Evolutionary conservation across 2,329 filamentous ascomycete species (phyloP).

Genomic region (Aspergillus nomiae): DNA sequence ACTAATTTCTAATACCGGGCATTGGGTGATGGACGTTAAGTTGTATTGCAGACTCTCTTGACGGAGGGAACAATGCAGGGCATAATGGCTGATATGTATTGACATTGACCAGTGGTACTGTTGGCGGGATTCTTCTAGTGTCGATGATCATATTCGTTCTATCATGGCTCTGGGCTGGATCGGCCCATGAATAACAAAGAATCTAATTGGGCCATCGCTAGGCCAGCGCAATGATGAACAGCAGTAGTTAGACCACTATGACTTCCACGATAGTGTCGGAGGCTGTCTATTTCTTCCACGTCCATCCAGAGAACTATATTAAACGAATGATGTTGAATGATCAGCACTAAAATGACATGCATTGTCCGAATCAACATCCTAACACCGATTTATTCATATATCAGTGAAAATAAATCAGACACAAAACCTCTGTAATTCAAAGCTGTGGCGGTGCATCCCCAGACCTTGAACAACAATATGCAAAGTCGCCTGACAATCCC

Average conservation of each 20-base stretch:
- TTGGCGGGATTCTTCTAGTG: neutral
- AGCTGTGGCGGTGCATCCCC: neutral
- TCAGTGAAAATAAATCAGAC: neutral
- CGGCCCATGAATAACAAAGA: neutral
- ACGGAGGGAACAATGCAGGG: neutral
- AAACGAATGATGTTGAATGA: no score
- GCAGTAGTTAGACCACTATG: neutral
- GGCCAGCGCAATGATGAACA: neutral
- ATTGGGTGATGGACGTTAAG: neutral
- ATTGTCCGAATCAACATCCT: neutral
- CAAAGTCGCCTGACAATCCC: slow-evolving; percentile 8
- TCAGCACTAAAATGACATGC: neutral
- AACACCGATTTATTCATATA: neutral
- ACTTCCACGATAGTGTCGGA: neutral
- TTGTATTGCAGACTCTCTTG: neutral
- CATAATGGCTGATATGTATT: neutral
- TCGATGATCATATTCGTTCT: neutral
- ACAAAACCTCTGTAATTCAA: neutral
- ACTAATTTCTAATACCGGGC: neutral
- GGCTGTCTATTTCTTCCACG: neutral
- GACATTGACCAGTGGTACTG: neutral
- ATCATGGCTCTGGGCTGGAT: neutral
- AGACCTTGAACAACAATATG: neutral
- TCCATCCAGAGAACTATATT: no score
- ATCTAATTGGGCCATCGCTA: neutral